These are phyloP conservation scores for Colletotrichum sp. DNA, from an alignment of 2,329 filamentous ascomycete genomes.

Conservation along the genomic window DNA sequence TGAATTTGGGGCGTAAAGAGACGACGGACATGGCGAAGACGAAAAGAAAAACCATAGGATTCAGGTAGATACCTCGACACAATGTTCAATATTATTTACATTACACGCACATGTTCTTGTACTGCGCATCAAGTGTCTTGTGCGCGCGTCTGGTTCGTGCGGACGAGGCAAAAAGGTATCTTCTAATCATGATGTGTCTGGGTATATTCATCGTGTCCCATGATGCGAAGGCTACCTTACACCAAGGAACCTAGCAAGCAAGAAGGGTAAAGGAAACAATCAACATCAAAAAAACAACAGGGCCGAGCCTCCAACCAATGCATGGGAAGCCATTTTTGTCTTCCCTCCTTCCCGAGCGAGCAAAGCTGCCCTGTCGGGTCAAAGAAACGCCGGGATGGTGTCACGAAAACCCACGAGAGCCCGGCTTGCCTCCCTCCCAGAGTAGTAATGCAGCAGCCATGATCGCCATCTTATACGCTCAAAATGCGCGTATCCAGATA, in stretches of 20 bases:
- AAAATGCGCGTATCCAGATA: slow-evolving; percentile 7
- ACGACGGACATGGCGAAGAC: not conserved
- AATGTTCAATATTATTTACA: not conserved
- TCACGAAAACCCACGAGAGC: not conserved
- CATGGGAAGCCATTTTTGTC: not conserved
- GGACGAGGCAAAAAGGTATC: not conserved
- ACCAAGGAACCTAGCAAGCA: not conserved
- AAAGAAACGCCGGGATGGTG: slow-evolving; percentile 5
- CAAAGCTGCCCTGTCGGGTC: not conserved
- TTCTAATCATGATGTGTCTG: slow-evolving; percentile 17
- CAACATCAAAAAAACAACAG: not conserved
- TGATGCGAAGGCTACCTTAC: not conserved
- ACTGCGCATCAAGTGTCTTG: not conserved
- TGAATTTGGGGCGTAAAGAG: slow-evolving; percentile 14
- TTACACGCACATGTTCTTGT: not conserved
- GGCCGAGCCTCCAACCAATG: not conserved
- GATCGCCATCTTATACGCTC: slow-evolving; percentile 2
- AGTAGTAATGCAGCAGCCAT: slow-evolving; percentile 1
- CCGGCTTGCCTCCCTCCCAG: not conserved
- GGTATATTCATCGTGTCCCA: slow-evolving; percentile 20
- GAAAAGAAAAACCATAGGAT: not conserved
- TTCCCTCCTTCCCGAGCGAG: not conserved
- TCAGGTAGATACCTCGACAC: slow-evolving; percentile 10
- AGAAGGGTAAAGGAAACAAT: not conserved
- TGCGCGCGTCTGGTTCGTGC: not conserved